Conservation (phyloP, 169 alveolate species). For the Hammondia hammondi region DNA sequence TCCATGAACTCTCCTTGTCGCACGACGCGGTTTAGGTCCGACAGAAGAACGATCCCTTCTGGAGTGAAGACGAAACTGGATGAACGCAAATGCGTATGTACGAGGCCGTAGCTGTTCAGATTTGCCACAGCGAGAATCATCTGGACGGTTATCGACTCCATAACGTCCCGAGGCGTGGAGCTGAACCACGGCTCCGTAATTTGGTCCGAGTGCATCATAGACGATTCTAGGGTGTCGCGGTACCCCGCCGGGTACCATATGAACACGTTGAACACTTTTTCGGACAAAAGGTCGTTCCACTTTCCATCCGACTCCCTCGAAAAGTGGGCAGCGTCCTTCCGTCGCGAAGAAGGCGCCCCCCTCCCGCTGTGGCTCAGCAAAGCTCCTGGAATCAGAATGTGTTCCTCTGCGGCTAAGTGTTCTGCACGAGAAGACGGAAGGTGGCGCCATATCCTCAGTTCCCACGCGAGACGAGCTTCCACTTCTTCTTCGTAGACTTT, state of each 20-base stretch:
- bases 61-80: neutral
- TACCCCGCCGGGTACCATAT: neutral
- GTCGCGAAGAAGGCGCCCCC: neutral
- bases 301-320: neutral
- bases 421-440: neutral
- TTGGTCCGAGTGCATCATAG: slow-evolving; percentile 13
- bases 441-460: slow-evolving; percentile 5
- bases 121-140: slow-evolving; percentile 24
- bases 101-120: slow-evolving; percentile 9
- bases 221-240: slow-evolving; percentile 9
- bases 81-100: neutral
- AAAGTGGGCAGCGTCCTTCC: neutral
- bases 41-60: neutral
- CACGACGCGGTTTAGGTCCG: slow-evolving; percentile 3
- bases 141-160: neutral
- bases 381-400: neutral
- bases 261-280: neutral
- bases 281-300: neutral
- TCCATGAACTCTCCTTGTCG: neutral
- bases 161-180: neutral
- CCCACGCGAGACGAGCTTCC: neutral
- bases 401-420: neutral
- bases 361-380: neutral
- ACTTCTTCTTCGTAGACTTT: neutral
- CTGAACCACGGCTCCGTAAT: slow-evolving; percentile 14